Conservation (phyloP, 306 rosid species). For the Leucaena leucocephala region DNA sequence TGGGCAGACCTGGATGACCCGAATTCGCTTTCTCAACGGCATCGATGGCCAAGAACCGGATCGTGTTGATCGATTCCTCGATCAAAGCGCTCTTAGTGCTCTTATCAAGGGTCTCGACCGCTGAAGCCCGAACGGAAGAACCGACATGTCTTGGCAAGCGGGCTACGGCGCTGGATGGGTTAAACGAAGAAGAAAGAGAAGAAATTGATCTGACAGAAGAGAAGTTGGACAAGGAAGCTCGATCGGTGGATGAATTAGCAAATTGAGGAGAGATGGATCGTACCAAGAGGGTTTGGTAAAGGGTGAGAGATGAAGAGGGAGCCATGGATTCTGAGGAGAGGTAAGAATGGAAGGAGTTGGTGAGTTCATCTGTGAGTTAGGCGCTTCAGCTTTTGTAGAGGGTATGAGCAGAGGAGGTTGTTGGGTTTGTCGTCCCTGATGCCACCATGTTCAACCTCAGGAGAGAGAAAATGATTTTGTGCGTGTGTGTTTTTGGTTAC, state of each 20-base stretch:
- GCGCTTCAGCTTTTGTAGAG: background rate
- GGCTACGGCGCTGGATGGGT: background rate
- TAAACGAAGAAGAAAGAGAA: conserved; percentile 5
- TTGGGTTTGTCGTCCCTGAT: background rate
- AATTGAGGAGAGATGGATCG: conserved; percentile 56
- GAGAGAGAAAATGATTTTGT: background rate
- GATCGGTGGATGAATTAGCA: conserved; percentile 56
- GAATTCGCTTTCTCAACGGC: conserved; percentile 94
- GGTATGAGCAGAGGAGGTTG: background rate
- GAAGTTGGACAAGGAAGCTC: conserved; percentile 54
- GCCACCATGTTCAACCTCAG: background rate
- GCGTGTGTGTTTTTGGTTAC: too few species aligned
- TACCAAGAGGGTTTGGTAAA: conserved; percentile 71
- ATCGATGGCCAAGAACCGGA: conserved; percentile 83
- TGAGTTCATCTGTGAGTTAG: background rate
- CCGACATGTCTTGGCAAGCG: conserved; percentile 19
- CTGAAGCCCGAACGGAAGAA: conserved; percentile 47
- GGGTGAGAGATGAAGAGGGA: conserved; percentile 72
- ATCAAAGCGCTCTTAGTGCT: conserved; percentile 59
- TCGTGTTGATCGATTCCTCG: conserved; percentile 87
- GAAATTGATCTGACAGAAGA: conserved; percentile 49
- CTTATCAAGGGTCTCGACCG: conserved; percentile 56
- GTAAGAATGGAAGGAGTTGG: conserved; percentile 6
- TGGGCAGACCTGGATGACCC: conserved; percentile 96
- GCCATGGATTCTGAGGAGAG: conserved; percentile 55